Percentiles rank a stretch among this genome's conserved stretches.
These are phyloP conservation scores for Apiotrichum sp. DNA, from an alignment of 1,284 basidiomycete genomes.

Conservation along the genomic window DNA sequence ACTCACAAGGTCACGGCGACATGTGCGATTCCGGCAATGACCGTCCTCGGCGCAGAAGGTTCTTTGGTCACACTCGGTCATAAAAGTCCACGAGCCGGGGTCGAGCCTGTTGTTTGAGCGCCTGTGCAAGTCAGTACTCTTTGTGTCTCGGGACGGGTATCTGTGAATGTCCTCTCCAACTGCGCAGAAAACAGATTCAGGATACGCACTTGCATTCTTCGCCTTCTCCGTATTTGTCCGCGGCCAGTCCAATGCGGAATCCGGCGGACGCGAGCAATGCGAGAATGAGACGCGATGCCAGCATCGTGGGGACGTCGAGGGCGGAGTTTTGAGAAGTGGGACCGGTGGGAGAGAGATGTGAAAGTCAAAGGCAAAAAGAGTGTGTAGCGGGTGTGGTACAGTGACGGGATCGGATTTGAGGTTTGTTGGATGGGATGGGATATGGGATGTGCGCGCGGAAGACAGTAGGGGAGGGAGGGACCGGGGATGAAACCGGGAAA, in stretches of 20 bases:
- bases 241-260: not conserved
- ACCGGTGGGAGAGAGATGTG: too few relatives aligned
- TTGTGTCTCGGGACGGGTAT: too few relatives aligned
- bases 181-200: too few relatives aligned
- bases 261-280: not conserved
- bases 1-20: constrained; percentile 63
- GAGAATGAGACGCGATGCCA: not conserved
- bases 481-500: too few relatives aligned
- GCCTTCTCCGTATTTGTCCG: not conserved
- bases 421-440: too few relatives aligned
- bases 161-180: too few relatives aligned
- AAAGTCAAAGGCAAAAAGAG: too few relatives aligned
- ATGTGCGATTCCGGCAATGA: constrained; percentile 61
- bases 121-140: constrained; percentile 11
- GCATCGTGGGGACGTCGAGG: not conserved
- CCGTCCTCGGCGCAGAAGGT: constrained; percentile 59
- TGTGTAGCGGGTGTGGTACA: too few relatives aligned
- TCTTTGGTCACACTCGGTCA: constrained; percentile 64
- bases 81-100: constrained; percentile 66
- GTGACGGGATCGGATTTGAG: too few relatives aligned
- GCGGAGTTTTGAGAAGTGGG: not conserved
- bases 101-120: constrained; percentile 58
- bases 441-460: too few relatives aligned
- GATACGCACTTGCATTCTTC: not conserved
- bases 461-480: too few relatives aligned